Conservation (phyloP, 2,329 filamentous ascomycete species). For the Chaetomiaceae sp. region DNA sequence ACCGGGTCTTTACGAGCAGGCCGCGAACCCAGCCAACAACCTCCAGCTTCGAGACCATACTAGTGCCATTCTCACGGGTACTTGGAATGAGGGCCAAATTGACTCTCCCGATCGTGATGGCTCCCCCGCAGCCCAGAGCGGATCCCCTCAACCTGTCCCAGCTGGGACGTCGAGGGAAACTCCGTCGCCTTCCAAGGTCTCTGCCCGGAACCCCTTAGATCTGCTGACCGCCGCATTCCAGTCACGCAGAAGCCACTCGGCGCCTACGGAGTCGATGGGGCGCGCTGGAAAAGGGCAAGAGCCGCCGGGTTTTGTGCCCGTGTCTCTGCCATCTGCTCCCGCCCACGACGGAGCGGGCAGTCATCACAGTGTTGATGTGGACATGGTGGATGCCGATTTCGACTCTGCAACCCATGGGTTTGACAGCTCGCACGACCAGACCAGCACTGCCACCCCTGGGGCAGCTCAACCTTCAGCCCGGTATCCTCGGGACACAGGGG, state of each 20-base stretch:
- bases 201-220: constrained; percentile 11
- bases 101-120: constrained; percentile 44
- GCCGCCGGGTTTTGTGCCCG: constrained; percentile 1
- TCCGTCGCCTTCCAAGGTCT: constrained; percentile 4
- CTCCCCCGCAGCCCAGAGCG: constrained; percentile 21
- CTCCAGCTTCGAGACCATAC: constrained; percentile 43
- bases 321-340: constrained; percentile 6
- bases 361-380: constrained; percentile 7
- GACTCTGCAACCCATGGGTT: background rate
- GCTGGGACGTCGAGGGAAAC: background rate
- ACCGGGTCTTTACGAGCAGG: constrained; percentile 19
- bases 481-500: constrained; percentile 17
- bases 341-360: constrained; percentile 21
- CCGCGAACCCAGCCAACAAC: constrained; percentile 9
- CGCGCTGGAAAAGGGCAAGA: constrained; percentile 14
- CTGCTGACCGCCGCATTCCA: constrained; percentile 18
- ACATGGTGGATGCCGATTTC: constrained; percentile 2
- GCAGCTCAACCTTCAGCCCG: background rate
- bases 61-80: constrained; percentile 50
- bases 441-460: background rate
- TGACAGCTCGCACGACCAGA: background rate
- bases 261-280: constrained; percentile 11
- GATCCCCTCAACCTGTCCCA: constrained; percentile 7
- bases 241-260: constrained; percentile 5
- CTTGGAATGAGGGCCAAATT: constrained; percentile 59